Evolutionary conservation across 2,329 filamentous ascomycete genomes (phyloP), one percentile per base, ranked within the genome.

Genomic region (Rhexocercosporidium sp.): DNA sequence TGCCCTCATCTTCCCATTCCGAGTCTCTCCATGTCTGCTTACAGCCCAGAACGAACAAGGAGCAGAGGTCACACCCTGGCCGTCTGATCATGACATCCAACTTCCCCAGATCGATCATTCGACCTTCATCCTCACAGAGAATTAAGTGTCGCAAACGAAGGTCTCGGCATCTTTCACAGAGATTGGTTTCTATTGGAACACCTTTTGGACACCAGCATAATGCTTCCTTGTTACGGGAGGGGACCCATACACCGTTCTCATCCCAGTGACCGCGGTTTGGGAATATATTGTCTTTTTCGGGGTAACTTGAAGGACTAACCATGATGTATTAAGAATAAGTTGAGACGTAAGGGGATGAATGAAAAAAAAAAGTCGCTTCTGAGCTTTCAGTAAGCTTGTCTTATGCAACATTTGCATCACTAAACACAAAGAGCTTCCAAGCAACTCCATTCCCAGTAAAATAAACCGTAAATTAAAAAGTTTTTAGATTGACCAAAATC

Each of bases 1-100:
- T 46, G 91, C 91, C 3, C 94, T 95, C 0, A 93, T 96, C 47
- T 92, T 94, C 25, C 97, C 94, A 62, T 97, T 88, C 70, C 34
- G n/a, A 14, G 25, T 49, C 59, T 46, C 59, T 3, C 46, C 51
- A 59, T 78, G 54, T 59, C 22, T 64, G 27, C 47, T 29, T 29
- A 16, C 53, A 49, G 2, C 25, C 62, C 12, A 59, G 53, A 7
- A 54, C 18, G 9, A 64, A 47, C 53, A 64, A 5, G 1, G 62
- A 64, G 20, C 62, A 64, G 5, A 64, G 27, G n/a, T 59, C 62
- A 14, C 54, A 65, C 22, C 44, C 53, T 18, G 62, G 54, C 25
- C 44, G 53, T 25, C 37, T 59, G 20, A 59, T 34, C 14, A 65
- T 51, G n/a, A 39, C 44, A 22, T 65, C 31, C 11, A 65, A 34